Evolutionary conservation across 257 asterid species (phyloP), one percentile per base, ranked within the genome.

Genomic region (Gentiana dahurica): DNA sequence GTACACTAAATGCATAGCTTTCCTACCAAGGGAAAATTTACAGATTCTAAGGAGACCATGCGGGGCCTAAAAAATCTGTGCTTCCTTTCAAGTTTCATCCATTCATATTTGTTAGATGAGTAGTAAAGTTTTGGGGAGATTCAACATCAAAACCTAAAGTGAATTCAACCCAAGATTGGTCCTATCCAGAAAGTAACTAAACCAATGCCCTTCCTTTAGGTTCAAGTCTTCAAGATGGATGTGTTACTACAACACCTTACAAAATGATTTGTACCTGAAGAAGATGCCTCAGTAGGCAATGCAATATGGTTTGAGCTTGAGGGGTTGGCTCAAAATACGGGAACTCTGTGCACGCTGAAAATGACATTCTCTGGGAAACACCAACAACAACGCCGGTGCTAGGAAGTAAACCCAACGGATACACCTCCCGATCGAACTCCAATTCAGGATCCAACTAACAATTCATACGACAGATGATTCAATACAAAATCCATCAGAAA

Each of bases 251-350:
- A 33, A 41, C 46, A 5, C 46, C 6, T 41, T 41, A 5, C 1
- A 5, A 7, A 5, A 39, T 13, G 43, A 47, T 49, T 33, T 57
- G 70, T 78, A 88, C 99, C 97, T 92, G 99, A 71, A 92, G 95
- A 72, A 92, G 99, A 84, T 92, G 99, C 36, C 99, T 82, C 49
- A 92, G 94, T 64, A 92, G 81, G 65, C 99, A 85, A 79, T 92
- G 99, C 73, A 92, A 77, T 70, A 92, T 88, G 68, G 99, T 92
- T 73, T 92, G 99, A 43, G 97, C 97, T 79, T 92, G 99, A 58
- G 99, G 97, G 59, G 94, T 79, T 1, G 97, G 97, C 86, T 92
- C 97, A 74, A 88, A 88, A 82, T 97, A 92, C 51, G 99, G 99
- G 75, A 92, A 92, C 82, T 92, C 99, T 12, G 97, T 88, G 69